Evolutionary conservation across 1,284 basidiomycete species (phyloP), one percentile per base, ranked within the genome.

Genomic region (Trametes hirsuta): DNA sequence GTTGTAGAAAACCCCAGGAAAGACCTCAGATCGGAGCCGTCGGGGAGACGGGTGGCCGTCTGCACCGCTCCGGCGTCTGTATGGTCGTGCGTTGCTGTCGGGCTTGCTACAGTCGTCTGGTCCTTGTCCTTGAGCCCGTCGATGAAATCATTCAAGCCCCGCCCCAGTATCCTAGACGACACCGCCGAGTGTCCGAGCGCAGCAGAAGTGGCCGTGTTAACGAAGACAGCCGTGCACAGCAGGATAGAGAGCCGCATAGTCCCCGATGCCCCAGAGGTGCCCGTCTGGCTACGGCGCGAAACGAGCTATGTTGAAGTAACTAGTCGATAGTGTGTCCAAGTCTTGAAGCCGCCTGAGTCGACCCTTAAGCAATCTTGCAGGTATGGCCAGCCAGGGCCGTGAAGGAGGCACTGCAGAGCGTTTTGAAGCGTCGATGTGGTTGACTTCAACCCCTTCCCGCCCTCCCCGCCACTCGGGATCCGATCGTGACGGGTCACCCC

Each of bases 311-410:
- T 6, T 42, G 39, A n/a, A 4, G 25, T 6, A 11, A 6, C 11
- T 18, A 15, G 24, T 18, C 9, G 39, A 51, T 40, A 42, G 36
- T 18, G 44, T 48, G 46, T 30, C 14, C 3, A 4, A 5, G 18
- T 5, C 12, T 22, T 21, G 22, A 30, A 30, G 46, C 9, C 10
- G 18, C 36, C 50, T 44, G n/a, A n/a, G 15, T 9, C 36, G 14
- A 22, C 30, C 25, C 30, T 30, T 8, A 21, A 25, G 12, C 3
- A n/a, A 42, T 50, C 45, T 56, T 61, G 53, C 39, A 10, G 39
- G 36, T 18, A 42, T n/a, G 49, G 60, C 60, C 60, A 54, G 36
- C 55, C 60, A 55, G 60, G 60, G 60, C 60, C 54, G 51, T 15
- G 47, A 6, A 45, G n/a, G 12, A 6, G 55, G 21, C 34, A 47